Conservation (phyloP, 2,329 filamentous ascomycete genomes). For the Penicillium sumatraense region DNA sequence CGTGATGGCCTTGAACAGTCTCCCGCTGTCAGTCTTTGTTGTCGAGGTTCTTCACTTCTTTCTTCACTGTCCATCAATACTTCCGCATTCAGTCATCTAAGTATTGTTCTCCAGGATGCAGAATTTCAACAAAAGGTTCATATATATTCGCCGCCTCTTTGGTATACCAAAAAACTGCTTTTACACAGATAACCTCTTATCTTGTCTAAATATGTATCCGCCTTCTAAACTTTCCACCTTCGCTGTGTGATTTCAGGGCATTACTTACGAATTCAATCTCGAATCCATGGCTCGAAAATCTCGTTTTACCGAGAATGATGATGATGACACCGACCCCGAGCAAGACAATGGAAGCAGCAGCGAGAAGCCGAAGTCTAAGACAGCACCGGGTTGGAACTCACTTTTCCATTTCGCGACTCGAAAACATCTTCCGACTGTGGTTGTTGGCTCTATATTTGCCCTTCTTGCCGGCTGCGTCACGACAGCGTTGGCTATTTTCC, state of each 20-base stretch:
- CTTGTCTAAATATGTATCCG: not conserved
- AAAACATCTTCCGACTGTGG: constrained; percentile 61
- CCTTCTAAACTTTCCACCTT: not conserved
- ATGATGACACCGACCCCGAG: too few species aligned
- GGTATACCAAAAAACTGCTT: not conserved
- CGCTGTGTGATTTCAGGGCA: not conserved
- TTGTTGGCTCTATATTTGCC: constrained; percentile 61
- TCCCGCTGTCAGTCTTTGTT: constrained; percentile 22
- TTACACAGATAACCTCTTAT: not conserved
- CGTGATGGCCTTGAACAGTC: not conserved
- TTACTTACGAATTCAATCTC: not conserved
- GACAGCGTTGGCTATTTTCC: constrained; percentile 69
- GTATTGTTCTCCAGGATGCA: too few species aligned
- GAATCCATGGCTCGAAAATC: not conserved
- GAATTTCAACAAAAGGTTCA: too few species aligned
- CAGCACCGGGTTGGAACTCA: constrained; percentile 48
- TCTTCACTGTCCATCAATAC: constrained; percentile 26
- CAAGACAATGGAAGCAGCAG: not conserved
- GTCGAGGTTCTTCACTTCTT: constrained; percentile 20
- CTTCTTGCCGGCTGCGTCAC: constrained; percentile 65
- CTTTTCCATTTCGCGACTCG: constrained; percentile 76
- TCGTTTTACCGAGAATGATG: not conserved
- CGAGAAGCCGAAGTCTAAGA: not conserved
- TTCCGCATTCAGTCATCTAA: constrained; percentile 22
- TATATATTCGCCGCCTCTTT: not conserved